These are phyloP conservation scores for Saccharomyces hybrid DNA, from an alignment of 1,139 yeast species.

Conservation along the genomic window DNA sequence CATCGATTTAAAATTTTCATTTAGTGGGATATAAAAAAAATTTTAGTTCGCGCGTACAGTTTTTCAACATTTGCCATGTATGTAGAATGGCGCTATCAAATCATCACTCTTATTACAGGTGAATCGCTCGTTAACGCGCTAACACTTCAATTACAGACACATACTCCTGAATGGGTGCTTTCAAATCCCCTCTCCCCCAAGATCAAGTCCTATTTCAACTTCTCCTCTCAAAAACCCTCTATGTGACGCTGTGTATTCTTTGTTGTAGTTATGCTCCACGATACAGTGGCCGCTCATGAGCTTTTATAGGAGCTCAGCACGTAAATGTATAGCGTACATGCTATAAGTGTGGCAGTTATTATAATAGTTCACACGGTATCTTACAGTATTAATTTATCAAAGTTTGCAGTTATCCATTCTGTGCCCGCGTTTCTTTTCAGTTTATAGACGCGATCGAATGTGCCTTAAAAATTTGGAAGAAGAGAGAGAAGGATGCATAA, in stretches of 20 bases:
- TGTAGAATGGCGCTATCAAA: neutral
- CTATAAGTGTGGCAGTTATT: neutral
- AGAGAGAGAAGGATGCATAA: neutral
- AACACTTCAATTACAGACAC: no score
- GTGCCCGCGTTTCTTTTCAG: neutral
- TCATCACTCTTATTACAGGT: neutral
- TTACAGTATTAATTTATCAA: neutral
- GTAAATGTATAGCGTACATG: neutral
- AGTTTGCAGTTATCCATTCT: neutral
- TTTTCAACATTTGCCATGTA: neutral
- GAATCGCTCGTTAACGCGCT: neutral
- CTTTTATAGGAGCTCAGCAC: neutral
- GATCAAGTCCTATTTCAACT: neutral
- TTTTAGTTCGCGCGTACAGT: neutral
- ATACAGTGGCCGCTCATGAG: neutral
- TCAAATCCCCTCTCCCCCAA: neutral
- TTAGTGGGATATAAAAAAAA: neutral
- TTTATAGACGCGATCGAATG: neutral
- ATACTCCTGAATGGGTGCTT: neutral
- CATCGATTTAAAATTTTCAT: conserved; percentile 1
- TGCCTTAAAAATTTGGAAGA: neutral
- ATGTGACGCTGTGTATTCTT: no score
- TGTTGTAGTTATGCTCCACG: no score
- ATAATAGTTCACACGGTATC: neutral
- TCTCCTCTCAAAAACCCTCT: neutral